Conservation (phyloP, 2,329 filamentous ascomycete species). For the Bisporella sp. region DNA sequence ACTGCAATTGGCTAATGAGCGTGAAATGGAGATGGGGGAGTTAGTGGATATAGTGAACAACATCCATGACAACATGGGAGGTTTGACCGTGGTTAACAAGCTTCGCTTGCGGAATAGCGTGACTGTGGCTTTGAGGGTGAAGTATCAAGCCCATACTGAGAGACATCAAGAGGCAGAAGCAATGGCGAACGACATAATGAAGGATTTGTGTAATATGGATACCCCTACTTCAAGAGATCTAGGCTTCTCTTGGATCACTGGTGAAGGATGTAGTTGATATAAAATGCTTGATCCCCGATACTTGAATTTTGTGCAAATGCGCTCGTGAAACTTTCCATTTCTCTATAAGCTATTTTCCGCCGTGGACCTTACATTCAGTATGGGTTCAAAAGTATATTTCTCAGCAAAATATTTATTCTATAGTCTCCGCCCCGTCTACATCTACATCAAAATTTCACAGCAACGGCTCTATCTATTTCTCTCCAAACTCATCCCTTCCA, state of each 20-base stretch:
- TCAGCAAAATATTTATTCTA: too few species aligned
- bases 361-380: too few species aligned
- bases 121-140: slow-evolving; percentile 15
- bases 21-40: slow-evolving; percentile 24
- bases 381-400: too few species aligned
- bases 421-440: background rate
- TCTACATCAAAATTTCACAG: background rate
- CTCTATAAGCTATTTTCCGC: too few species aligned
- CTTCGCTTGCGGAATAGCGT: slow-evolving; percentile 12
- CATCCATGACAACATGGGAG: slow-evolving; percentile 20
- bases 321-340: too few species aligned
- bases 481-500: slow-evolving; percentile 7
- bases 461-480: background rate
- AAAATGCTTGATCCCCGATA: background rate
- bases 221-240: too few species aligned
- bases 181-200: too few species aligned
- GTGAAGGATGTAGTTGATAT: background rate
- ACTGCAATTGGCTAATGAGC: slow-evolving; percentile 25
- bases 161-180: too few species aligned
- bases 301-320: too few species aligned
- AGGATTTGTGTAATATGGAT: too few species aligned
- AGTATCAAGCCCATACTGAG: slow-evolving; percentile 7
- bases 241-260: background rate
- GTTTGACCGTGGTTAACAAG: slow-evolving; percentile 19
- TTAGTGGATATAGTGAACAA: slow-evolving; percentile 23